Conservation (phyloP, 768 basidiomycete genomes). For the Rhodotorula toruloides region DNA sequence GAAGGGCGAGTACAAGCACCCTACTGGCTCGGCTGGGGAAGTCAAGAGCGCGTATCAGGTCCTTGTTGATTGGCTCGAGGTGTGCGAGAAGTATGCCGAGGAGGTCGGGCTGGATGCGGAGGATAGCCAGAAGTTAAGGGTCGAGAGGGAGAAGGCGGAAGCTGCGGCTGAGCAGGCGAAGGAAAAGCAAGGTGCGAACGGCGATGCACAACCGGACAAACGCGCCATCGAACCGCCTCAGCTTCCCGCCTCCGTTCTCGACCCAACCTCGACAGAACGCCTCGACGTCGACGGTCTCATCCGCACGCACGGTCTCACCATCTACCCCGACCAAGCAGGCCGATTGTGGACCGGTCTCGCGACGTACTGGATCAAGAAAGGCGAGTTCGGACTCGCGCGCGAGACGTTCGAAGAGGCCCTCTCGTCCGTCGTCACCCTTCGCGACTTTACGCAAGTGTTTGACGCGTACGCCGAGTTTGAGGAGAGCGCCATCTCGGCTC, state of each 20-base stretch:
- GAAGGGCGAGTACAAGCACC: constrained; percentile 47
- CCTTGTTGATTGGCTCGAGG: constrained; percentile 82
- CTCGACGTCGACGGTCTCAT: constrained; percentile 85
- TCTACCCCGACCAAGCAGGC: constrained; percentile 96
- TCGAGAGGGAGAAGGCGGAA: constrained; percentile 38
- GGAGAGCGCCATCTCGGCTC: constrained; percentile 76
- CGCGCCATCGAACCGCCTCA: constrained; percentile 47
- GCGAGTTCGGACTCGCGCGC: constrained; percentile 66
- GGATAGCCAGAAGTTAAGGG: constrained; percentile 59
- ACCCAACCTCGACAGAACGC: constrained; percentile 62
- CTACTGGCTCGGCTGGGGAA: constrained; percentile 72
- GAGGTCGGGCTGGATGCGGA: constrained; percentile 84
- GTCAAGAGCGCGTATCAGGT: constrained; percentile 93
- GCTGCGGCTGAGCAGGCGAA: not conserved
- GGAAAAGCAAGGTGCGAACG: constrained; percentile 25
- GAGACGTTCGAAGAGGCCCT: constrained; percentile 80
- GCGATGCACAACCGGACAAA: constrained; percentile 30
- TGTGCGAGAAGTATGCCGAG: constrained; percentile 82
- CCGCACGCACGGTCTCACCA: constrained; percentile 71
- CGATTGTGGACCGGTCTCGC: constrained; percentile 92
- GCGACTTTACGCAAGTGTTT: constrained; percentile 97
- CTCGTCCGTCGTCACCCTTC: constrained; percentile 75
- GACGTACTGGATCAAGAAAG: constrained; percentile 97
- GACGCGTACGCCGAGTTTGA: constrained; percentile 93
- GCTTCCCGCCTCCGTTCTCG: constrained; percentile 57